Conservation (phyloP, 495 filamentous ascomycete genomes). For the Astrothelium macrocarpum region DNA sequence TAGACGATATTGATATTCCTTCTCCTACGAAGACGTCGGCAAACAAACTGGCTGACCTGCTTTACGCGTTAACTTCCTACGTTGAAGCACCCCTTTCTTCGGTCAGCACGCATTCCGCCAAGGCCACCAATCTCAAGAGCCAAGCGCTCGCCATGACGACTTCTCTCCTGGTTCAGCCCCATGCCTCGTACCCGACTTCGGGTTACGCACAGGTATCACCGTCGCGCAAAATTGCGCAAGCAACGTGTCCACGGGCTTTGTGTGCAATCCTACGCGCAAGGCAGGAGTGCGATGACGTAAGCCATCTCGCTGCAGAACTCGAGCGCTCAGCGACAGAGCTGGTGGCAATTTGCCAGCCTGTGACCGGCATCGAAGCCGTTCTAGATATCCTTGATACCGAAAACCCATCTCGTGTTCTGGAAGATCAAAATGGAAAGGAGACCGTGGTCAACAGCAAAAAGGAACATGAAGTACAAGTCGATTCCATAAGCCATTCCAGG, state of each 20-base stretch:
- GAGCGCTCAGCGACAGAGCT: constrained; percentile 50
- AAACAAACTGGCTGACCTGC: constrained; percentile 2
- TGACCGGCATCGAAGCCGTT: constrained; percentile 42
- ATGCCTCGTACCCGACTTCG: constrained; percentile 39
- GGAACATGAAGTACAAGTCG: background rate
- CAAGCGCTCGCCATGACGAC: background rate
- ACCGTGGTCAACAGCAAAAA: background rate
- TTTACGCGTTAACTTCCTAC: constrained; percentile 6
- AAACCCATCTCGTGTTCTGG: background rate
- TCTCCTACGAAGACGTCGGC: constrained; percentile 44
- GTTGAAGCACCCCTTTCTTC: background rate
- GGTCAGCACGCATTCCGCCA: background rate
- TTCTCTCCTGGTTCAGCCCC: background rate
- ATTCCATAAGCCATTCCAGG: background rate
- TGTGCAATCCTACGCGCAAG: constrained; percentile 59
- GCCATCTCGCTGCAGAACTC: constrained; percentile 49
- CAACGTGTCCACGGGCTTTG: constrained; percentile 55
- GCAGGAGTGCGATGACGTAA: constrained; percentile 41
- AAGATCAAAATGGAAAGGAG: constrained; percentile 1
- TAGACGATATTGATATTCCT: constrained; percentile 24
- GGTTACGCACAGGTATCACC: constrained; percentile 57
- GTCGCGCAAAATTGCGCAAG: constrained; percentile 47
- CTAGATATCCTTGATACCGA: constrained; percentile 38
- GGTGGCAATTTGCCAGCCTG: constrained; percentile 37
- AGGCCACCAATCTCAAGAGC: background rate